Percentiles rank a stretch among this genome's conserved stretches.
These are phyloP conservation scores for Musa acuminata DNA, from an alignment of 176 grass and related monocot genomes.

Conservation along the genomic window DNA sequence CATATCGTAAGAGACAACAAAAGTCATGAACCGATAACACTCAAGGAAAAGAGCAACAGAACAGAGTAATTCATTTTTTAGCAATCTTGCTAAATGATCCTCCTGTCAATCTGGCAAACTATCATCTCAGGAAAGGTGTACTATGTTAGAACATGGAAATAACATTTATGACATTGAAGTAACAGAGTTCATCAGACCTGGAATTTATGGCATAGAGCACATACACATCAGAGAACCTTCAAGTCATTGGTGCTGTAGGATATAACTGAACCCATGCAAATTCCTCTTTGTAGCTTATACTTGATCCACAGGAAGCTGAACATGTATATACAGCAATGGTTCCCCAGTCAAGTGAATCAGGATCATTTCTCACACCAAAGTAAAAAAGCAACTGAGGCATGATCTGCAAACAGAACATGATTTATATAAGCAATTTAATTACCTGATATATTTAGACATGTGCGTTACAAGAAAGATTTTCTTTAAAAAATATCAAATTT, in stretches of 20 bases:
- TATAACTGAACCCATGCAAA: slow-evolving; percentile 85
- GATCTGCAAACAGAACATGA: slow-evolving; percentile 48
- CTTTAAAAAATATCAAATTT: background rate
- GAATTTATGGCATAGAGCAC: background rate
- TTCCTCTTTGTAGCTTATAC: slow-evolving; percentile 70
- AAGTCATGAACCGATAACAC: too few relatives aligned
- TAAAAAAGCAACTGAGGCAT: slow-evolving; percentile 92
- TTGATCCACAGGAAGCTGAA: slow-evolving; percentile 58
- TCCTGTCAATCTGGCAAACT: too few relatives aligned
- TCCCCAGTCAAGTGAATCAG: slow-evolving; percentile 88
- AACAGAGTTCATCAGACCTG: background rate
- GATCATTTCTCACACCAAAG: slow-evolving; percentile 65
- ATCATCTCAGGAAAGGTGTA: background rate
- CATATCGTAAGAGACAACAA: too few relatives aligned
- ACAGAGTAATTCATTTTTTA: too few relatives aligned
- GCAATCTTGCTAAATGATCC: too few relatives aligned
- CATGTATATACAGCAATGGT: slow-evolving; percentile 78
- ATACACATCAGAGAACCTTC: background rate
- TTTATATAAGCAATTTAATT: background rate
- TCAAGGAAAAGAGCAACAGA: too few relatives aligned
- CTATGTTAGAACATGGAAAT: background rate
- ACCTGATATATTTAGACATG: background rate
- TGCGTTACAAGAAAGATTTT: too few relatives aligned
- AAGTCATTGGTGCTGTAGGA: slow-evolving; percentile 29
- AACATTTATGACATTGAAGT: background rate